Evolutionary conservation across 306 rosid genomes (phyloP).

Genomic region (Mimosa pudica): DNA sequence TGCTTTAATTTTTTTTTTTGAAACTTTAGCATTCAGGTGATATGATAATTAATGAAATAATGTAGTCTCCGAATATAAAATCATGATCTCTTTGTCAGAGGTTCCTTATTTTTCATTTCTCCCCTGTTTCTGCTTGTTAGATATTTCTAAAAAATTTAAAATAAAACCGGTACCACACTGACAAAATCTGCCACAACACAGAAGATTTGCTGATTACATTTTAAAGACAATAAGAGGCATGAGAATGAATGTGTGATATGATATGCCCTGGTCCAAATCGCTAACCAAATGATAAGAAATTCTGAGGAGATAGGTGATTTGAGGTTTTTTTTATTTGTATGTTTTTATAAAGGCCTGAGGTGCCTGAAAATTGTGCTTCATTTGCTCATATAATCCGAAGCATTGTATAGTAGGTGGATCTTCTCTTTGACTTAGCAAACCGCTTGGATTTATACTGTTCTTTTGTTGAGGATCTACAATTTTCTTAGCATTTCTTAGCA

Average conservation of each 20-base stretch:
- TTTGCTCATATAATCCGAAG: conserved; percentile 22
- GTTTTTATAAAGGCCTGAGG: conserved; percentile 26
- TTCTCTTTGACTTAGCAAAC: conserved; percentile 7
- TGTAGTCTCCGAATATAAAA: conserved; percentile 1
- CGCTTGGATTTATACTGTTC: not conserved
- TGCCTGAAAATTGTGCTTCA: not conserved
- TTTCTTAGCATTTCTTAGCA: conserved; percentile 19
- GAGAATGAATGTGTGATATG: not conserved
- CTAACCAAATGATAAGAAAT: conserved; percentile 4
- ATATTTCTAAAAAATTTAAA: not conserved
- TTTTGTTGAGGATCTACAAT: not conserved
- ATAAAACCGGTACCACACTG: not conserved
- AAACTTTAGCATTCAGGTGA: not conserved
- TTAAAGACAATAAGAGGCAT: not conserved
- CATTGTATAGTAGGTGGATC: conserved; percentile 1
- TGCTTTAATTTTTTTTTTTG: not conserved
- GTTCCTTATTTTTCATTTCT: not conserved
- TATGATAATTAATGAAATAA: not conserved
- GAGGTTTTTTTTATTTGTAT: conserved; percentile 20
- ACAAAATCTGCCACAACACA: not conserved
- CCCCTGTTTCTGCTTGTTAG: not conserved
- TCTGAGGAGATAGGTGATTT: conserved; percentile 3
- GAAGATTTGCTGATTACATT: not conserved
- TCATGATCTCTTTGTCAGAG: not conserved
- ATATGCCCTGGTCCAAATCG: not conserved